These are phyloP conservation scores for Colletotrichum godetiae DNA, from an alignment of 2,329 filamentous ascomycete genomes.

Conservation along the genomic window DNA sequence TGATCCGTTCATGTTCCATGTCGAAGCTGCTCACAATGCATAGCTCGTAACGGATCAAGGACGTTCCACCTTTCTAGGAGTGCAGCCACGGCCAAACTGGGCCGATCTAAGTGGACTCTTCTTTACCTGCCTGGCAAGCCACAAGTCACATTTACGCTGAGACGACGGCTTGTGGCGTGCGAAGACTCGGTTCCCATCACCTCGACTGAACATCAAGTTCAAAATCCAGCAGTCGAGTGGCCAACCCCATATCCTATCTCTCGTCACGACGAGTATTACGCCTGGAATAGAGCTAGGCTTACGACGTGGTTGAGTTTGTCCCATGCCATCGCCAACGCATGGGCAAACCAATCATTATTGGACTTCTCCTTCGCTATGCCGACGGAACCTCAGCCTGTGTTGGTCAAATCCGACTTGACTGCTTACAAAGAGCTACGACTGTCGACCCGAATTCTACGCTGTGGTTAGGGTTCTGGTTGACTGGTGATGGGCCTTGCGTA, in stretches of 20 bases:
- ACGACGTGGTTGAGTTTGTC: background rate
- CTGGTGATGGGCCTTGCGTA: background rate
- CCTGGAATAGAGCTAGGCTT: background rate
- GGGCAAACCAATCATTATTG: background rate
- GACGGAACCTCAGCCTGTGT: background rate
- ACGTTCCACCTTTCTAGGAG: background rate
- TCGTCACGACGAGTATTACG: too few relatives aligned
- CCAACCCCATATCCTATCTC: too few relatives aligned
- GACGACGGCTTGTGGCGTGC: background rate
- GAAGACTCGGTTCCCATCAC: background rate
- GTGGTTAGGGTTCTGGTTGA: constrained; percentile 1
- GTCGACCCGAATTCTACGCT: background rate
- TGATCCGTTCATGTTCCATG: too few relatives aligned
- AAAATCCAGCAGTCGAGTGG: too few relatives aligned
- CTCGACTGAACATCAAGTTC: too few relatives aligned
- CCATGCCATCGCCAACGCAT: background rate
- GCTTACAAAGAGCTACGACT: background rate
- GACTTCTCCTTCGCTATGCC: background rate
- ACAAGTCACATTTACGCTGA: background rate
- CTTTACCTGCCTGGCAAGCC: background rate
- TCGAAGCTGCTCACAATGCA: background rate
- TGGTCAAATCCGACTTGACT: background rate
- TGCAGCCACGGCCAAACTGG: background rate
- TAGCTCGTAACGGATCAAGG: background rate
- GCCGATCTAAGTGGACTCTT: constrained; percentile 1